These are phyloP conservation scores for Craspedostauros australis DNA, from an alignment of 108 stramenopile genomes.

Conservation along the genomic window DNA sequence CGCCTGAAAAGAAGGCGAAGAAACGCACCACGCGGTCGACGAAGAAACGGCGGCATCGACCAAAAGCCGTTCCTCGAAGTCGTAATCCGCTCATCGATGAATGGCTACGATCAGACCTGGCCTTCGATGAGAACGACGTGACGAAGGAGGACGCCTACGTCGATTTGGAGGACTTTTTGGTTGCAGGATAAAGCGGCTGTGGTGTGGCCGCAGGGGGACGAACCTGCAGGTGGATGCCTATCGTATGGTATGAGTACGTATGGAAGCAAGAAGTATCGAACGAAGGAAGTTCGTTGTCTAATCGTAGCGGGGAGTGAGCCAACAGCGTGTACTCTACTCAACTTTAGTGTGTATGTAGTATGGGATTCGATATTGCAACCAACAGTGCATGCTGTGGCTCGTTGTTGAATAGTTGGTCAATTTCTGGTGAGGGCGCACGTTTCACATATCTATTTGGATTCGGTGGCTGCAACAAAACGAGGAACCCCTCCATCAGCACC, in stretches of 20 bases:
- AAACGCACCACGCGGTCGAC: not conserved
- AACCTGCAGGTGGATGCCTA: too few relatives aligned
- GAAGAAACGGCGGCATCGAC: conserved; percentile 3
- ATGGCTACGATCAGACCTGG: conserved; percentile 23
- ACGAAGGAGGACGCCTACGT: conserved; percentile 24
- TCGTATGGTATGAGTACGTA: too few relatives aligned
- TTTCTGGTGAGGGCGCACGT: too few relatives aligned
- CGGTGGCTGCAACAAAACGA: not conserved
- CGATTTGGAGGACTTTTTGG: conserved; percentile 46
- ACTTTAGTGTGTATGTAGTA: too few relatives aligned
- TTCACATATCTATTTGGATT: too few relatives aligned
- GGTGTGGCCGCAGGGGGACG: not conserved
- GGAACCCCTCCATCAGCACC: not conserved
- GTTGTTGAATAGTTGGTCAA: too few relatives aligned
- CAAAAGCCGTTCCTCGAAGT: conserved; percentile 7
- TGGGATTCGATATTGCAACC: too few relatives aligned
- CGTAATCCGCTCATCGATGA: conserved; percentile 38
- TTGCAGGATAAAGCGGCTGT: conserved; percentile 26
- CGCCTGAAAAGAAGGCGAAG: not conserved
- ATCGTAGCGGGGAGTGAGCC: too few relatives aligned
- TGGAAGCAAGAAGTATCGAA: too few relatives aligned
- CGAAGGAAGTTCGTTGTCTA: too few relatives aligned
- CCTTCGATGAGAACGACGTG: conserved; percentile 1
- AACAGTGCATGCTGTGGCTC: too few relatives aligned
- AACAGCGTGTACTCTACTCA: too few relatives aligned